Evolutionary conservation across 139 green algal species (phyloP), one percentile per base, ranked within the genome.

Genomic region (Trebouxia sp.): DNA sequence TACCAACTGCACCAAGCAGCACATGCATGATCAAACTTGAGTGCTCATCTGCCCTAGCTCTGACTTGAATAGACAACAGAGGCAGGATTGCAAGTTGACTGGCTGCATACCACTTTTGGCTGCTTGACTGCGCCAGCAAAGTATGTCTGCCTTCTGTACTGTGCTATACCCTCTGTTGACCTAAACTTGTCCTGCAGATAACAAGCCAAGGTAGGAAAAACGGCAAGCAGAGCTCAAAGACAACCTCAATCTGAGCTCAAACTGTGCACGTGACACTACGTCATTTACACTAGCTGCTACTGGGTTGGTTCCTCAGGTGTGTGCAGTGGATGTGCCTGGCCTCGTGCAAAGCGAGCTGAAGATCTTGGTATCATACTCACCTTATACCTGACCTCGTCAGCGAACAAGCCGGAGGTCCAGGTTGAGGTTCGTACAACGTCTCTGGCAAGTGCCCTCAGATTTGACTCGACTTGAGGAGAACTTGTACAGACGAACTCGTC

Each of bases 401-500:
- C 45, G 32, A 88, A 88, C 8, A 93, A 58, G 32, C 35, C 66
- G 15, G 51, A 51, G 7, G 86, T 90, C 82, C 85, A 88, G 7
- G 72, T 78, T 48, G 83, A 83, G 1, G 72, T 79, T 8, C 87
- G 80, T 51, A 83, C 38, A 24, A 91, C 62, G 78, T 92, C 89
- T 6, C 75, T 70, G 0, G 91, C 88, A 30, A 94, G 66, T 28
- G 78, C 53, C 26, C 88, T 78, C 17, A 95, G 83, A 9, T 85
- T 93, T 66, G 87, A 74, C 84, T 95, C 92, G 65, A 95, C 91
- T 4, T 87, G 81, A 0, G 92, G 92, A 8, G 77, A 88, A 32
- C 50, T 84, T 14, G 86, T 95, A 85, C 92, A 95, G 24, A 89
- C 88, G 41, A 95, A 95, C 15, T 95, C 91, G 65, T 94, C 88